phyloP scores from a whole-genome alignment of 2,329 filamentous ascomycete genomes.

The Aspergillus ochraceoroseus region DNA sequence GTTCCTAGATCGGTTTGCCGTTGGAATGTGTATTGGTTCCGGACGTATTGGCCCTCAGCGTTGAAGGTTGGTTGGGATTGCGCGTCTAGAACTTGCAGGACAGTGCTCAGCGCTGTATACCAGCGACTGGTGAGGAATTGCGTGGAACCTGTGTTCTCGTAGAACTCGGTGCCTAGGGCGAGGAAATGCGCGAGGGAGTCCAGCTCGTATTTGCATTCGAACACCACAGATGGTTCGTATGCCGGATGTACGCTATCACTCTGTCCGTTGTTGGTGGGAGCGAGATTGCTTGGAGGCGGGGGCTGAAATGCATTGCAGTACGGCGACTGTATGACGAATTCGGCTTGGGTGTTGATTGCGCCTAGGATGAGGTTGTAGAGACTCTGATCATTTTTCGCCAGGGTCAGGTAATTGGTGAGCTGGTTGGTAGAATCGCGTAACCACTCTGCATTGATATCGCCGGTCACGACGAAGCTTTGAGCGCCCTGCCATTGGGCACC shows the following conservation, averaged over 20 bases:
- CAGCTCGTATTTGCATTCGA: constrained; percentile 98
- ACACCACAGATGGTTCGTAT: constrained; percentile 80
- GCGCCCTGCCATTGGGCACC: constrained; percentile 71
- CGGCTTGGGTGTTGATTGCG: constrained; percentile 91
- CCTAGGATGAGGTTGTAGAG: constrained; percentile 79
- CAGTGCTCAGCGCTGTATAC: constrained; percentile 68
- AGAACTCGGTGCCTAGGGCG: constrained; percentile 77
- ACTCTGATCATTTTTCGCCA: constrained; percentile 73
- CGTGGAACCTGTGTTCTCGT: constrained; percentile 69
- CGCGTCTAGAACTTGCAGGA: constrained; percentile 68
- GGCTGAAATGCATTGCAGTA: constrained; percentile 99
- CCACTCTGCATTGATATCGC: constrained; percentile 92
- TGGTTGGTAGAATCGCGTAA: constrained; percentile 91
- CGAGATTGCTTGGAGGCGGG: constrained; percentile 72
- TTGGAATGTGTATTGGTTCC: constrained; percentile 83
- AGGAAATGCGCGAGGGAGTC: constrained; percentile 93
- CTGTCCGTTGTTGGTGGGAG: constrained; percentile 70
- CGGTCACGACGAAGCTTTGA: constrained; percentile 90
- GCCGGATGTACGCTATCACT: constrained; percentile 77
- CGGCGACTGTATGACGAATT: constrained; percentile 88
- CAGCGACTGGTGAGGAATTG: constrained; percentile 76
- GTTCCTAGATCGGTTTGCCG: constrained; percentile 75
- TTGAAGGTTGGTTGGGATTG: constrained; percentile 81
- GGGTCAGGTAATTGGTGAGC: constrained; percentile 77
- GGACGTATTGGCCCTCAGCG: constrained; percentile 58